Conservation (phyloP, 2,329 filamentous ascomycete genomes). For the Epichloe typhina region DNA sequence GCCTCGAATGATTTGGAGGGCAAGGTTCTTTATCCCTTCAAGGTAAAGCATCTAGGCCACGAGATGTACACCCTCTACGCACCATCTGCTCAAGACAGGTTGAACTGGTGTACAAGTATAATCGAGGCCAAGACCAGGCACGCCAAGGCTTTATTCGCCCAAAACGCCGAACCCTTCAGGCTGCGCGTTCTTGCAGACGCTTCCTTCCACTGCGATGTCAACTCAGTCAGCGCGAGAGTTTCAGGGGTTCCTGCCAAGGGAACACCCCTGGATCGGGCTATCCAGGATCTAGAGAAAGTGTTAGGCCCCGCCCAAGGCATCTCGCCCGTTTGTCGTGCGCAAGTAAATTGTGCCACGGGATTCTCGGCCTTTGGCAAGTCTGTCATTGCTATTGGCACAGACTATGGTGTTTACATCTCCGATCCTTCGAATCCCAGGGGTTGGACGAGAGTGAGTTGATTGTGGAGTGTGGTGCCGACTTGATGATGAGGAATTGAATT, state of each 20-base stretch:
- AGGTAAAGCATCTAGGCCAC: slow-evolving; percentile 87
- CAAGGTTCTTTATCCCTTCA: slow-evolving; percentile 85
- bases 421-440: slow-evolving; percentile 81
- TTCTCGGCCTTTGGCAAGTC: slow-evolving; percentile 75
- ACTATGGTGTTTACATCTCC: slow-evolving; percentile 84
- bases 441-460: slow-evolving; percentile 63
- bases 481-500: not conserved
- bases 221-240: slow-evolving; percentile 45
- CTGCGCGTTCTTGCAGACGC: slow-evolving; percentile 85
- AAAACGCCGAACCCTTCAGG: slow-evolving; percentile 92
- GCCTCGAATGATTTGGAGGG: slow-evolving; percentile 58
- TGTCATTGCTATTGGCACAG: slow-evolving; percentile 88
- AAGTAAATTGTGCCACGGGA: slow-evolving; percentile 84
- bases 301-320: slow-evolving; percentile 61
- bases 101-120: slow-evolving; percentile 88
- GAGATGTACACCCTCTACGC: slow-evolving; percentile 89
- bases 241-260: slow-evolving; percentile 66
- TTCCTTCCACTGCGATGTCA: slow-evolving; percentile 68
- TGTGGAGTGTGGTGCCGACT: not conserved
- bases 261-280: slow-evolving; percentile 82
- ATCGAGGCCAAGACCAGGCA: slow-evolving; percentile 90
- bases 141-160: slow-evolving; percentile 73
- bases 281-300: slow-evolving; percentile 71
- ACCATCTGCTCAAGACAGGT: slow-evolving; percentile 56
- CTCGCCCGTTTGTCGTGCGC: slow-evolving; percentile 65